Evolutionary conservation across 2,329 filamentous ascomycete genomes (phyloP), one percentile per base, ranked within the genome.

Genomic region (Talaromyces sp.): DNA sequence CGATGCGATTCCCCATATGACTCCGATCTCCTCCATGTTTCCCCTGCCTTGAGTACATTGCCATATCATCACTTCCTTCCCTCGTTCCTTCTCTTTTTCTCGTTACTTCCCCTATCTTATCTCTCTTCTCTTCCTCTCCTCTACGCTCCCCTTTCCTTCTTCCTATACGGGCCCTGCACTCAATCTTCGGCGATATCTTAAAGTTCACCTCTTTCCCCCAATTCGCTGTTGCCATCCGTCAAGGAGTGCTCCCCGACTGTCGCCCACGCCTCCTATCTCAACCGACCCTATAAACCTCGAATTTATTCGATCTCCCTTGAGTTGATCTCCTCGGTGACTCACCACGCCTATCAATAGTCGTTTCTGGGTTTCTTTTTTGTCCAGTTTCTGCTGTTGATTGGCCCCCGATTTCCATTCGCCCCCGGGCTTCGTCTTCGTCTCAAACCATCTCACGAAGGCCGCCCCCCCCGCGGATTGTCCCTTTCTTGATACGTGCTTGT

Each of bases 41-140:
- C 51, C 55, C 29, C 37, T 39, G 46, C 52, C 44, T 51, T 50
- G 50, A 47, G 53, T 56, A 57, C 57, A 62, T 59, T 27, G 24
- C 43, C 55, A 44, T 55, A 46, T 60, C 60, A 57, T 61, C 53
- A 55, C 56, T 56, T 56, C 49, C 55, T 61, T 58, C 56, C 51
- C 49, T 57, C 50, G 47, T 54, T 55, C 60, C 48, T 52, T 53
- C 46, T 45, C 44, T 54, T 33, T 49, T 44, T 54, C 54, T 47
- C 46, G 40, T 55, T 52, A 54, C 47, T 42, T 42, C 43, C 55
- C 52, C 27, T 47, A 27, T 57, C 57, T 37, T 41, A 37, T 46
- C 30, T 33, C 22, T 46, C 30, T 22, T 27, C 33, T 7, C 45
- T 19, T 54, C 48, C 43, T 46, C 47, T 27, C 48, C 52, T 39